Evolutionary conservation across 352 stramenopile species (phyloP), one percentile per base, ranked within the genome.

Genomic region (Blastocystis sp.): DNA sequence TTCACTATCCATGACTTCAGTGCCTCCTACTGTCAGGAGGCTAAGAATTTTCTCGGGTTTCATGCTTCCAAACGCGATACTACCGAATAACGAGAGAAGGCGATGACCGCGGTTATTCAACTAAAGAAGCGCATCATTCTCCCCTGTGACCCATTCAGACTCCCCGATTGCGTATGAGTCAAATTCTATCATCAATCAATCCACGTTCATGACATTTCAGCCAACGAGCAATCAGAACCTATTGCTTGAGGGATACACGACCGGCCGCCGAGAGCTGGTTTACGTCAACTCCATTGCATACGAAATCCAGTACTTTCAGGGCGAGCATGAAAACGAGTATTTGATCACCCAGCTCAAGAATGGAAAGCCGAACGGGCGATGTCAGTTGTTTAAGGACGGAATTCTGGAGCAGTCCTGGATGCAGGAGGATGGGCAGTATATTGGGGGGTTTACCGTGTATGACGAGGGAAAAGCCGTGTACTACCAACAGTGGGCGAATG

Each of bases 321-420:
- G 59, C 3, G 52, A 64, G n/a, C 71, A 81, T 61, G 45, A 66
- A 9, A 24, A 66, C 34, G 71, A 81, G 52, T 81, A 81, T 40
- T 24, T 81, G 7, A 24, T 66, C 7, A 64, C 24, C 21, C 42
- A 59, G n/a, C 3, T 74, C 17, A 74, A 74, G 64, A 42, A 40
- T 42, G 64, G 21, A 17, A 43, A 43, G 4, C 14, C 40, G 14
- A 52, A 24, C 7, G 71, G 40, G 9, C 6, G n/a, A 14, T 48
- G 62, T 3, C 48, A 65, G 57, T 21, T 81, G 2, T 81, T 68
- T 24, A 64, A 81, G 14, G 14, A 61, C 4, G 71, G 71, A 10
- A 10, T 81, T 11, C 45, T 81, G 24, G 6, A 59, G 66, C 34
- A 66, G 21, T 24, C 17, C 1, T 81, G 71, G 71, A 66, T 10